phyloP scores from a whole-genome alignment of 148 eudicot species.

The Camellia granthamiana region DNA sequence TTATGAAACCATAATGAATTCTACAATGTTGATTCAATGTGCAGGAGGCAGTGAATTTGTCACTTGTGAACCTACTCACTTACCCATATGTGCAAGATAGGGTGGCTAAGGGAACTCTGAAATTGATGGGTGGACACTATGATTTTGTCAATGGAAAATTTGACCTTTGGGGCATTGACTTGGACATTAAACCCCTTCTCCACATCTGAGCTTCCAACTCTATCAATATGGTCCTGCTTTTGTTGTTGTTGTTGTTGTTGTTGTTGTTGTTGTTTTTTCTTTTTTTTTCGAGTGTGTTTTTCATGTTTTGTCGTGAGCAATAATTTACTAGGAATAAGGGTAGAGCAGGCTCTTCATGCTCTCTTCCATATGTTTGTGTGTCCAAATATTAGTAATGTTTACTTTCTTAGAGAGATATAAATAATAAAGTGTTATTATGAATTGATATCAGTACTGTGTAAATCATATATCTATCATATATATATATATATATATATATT shows the following conservation, averaged over 20 bases:
- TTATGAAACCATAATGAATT: no score
- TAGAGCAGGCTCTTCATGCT: background rate
- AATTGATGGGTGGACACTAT: constrained; percentile 10
- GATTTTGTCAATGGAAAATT: background rate
- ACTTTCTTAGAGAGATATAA: no score
- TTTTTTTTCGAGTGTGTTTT: background rate
- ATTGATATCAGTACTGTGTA: no score
- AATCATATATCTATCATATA: no score
- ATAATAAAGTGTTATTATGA: no score
- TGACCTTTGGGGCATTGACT: background rate
- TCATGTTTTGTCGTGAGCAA: background rate
- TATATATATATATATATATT: no score
- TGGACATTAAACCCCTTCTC: background rate
- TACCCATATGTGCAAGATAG: background rate
- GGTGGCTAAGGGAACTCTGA: background rate
- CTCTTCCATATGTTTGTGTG: no score
- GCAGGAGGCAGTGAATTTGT: constrained; percentile 18
- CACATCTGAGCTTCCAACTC: no score
- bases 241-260: background rate
- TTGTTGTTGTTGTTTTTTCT: no score
- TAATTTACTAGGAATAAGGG: background rate
- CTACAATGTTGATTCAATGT: background rate
- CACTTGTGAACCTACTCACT: constrained; percentile 3
- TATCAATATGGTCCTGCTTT: no score
- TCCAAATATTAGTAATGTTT: no score